Evolutionary conservation across 768 basidiomycete species (phyloP).

Genomic region (Tulasnella sp.): DNA sequence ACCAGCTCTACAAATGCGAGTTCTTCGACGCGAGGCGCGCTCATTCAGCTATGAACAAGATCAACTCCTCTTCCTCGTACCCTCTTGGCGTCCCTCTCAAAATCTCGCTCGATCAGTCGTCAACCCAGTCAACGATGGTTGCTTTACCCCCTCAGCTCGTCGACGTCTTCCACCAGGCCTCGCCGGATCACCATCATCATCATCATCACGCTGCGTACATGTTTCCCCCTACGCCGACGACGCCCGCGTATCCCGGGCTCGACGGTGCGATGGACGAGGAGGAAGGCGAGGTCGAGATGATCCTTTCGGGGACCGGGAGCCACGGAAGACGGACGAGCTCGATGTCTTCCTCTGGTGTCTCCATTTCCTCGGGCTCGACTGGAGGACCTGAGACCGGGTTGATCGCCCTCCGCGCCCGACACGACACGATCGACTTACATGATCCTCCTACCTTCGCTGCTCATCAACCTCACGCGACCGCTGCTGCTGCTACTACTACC

Average conservation of each 20-base stretch:
- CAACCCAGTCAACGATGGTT: background rate
- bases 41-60: constrained; percentile 35
- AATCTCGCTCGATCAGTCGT: constrained; percentile 23
- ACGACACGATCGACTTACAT: background rate
- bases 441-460: background rate
- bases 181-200: background rate
- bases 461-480: background rate
- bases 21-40: constrained; percentile 58
- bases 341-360: background rate
- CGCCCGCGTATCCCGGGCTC: background rate
- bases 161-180: background rate
- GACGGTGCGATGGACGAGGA: background rate
- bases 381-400: background rate
- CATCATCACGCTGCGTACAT: background rate
- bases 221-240: background rate
- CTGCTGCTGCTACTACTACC: background rate
- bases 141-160: background rate
- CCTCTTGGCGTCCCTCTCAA: constrained; percentile 43
- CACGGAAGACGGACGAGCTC: background rate
- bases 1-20: constrained; percentile 44
- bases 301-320: background rate
- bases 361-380: background rate
- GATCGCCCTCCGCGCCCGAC: background rate
- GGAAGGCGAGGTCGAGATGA: background rate
- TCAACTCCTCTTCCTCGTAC: constrained; percentile 33